phyloP scores from a whole-genome alignment of 2,329 filamentous ascomycete species.

The Davidsoniella virescens region DNA sequence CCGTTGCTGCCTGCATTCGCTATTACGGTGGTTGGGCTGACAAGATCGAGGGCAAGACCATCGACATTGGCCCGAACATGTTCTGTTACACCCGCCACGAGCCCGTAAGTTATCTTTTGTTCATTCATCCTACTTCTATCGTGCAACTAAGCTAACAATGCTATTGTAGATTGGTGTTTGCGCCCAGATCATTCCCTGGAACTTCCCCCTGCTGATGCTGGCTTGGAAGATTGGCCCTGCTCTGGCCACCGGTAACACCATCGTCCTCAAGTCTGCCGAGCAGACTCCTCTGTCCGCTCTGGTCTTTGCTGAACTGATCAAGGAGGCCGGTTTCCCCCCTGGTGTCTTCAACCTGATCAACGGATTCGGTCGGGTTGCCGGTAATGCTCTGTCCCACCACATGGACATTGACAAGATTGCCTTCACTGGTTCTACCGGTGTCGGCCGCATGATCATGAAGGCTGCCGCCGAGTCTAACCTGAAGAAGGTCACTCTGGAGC shows the following conservation, averaged over 20 bases:
- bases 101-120: constrained; percentile 19
- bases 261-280: constrained; percentile 38
- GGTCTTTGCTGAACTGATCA: constrained; percentile 35
- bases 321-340: constrained; percentile 57
- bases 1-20: constrained; percentile 24
- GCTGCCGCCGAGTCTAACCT: constrained; percentile 46
- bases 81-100: constrained; percentile 31
- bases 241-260: constrained; percentile 30
- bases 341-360: constrained; percentile 62
- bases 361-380: constrained; percentile 50
- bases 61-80: constrained; percentile 26
- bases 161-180: constrained; percentile 26
- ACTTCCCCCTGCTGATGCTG: constrained; percentile 31
- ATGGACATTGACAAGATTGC: constrained; percentile 54
- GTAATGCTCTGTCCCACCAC: constrained; percentile 50
- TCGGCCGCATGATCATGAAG: constrained; percentile 58
- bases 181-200: constrained; percentile 44
- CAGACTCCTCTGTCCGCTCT: constrained; percentile 31
- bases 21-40: constrained; percentile 27
- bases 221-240: constrained; percentile 32
- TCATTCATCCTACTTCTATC: background rate
- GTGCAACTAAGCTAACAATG: constrained; percentile 10
- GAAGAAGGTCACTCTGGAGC: constrained; percentile 50
- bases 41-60: constrained; percentile 26
- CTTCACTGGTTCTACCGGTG: constrained; percentile 60